Evolutionary conservation across 257 asterid species (phyloP).

Genomic region (Nicotiana knightiana): DNA sequence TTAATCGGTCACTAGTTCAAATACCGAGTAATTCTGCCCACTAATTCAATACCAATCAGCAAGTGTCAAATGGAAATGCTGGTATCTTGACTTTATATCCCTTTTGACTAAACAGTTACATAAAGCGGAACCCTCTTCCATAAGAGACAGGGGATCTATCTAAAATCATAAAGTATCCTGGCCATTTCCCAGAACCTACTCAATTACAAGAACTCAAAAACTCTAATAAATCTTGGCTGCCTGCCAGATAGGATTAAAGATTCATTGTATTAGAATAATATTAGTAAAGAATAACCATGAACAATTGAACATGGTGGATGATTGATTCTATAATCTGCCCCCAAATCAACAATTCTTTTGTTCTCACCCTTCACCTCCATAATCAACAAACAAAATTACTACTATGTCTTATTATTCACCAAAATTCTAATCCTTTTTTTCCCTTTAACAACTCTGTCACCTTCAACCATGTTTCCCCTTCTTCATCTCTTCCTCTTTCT

Average conservation of each 20-base stretch:
- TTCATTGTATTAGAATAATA: background rate
- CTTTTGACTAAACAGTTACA: too few relatives aligned
- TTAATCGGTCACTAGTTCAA: too few relatives aligned
- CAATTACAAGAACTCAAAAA: background rate
- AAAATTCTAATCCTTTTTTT: background rate
- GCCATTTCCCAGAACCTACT: conserved; percentile 1
- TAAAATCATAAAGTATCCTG: background rate
- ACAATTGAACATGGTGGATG: background rate
- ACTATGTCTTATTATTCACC: background rate
- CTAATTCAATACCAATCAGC: too few relatives aligned
- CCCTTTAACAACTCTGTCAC: background rate
- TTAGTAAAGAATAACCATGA: background rate
- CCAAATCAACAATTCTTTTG: background rate
- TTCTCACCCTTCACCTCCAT: background rate
- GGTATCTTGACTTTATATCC: too few relatives aligned
- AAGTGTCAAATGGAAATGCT: too few relatives aligned
- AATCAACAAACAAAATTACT: background rate
- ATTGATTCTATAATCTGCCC: background rate
- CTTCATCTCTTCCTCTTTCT: background rate
- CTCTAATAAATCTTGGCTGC: background rate
- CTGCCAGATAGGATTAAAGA: background rate
- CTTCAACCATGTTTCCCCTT: background rate
- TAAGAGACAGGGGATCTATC: too few relatives aligned
- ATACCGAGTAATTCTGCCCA: too few relatives aligned
- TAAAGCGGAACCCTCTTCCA: too few relatives aligned